Evolutionary conservation across 306 rosid species (phyloP).

Genomic region (Fragaria iinumae): DNA sequence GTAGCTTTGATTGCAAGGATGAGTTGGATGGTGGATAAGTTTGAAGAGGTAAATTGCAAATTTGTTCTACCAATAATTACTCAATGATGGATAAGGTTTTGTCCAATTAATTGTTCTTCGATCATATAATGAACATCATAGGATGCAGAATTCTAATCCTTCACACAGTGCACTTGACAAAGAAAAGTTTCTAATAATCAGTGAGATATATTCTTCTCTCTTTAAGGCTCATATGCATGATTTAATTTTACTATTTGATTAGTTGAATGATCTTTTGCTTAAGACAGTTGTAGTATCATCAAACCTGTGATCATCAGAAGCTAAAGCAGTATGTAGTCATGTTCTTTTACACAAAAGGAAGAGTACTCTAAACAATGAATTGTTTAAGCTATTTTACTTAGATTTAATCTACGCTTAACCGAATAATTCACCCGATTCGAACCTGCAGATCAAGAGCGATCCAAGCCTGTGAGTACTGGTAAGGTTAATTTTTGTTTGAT

Average conservation of each 20-base stretch:
- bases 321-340: slow-evolving; percentile 23
- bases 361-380: slow-evolving; percentile 30
- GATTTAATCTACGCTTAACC: slow-evolving; percentile 61
- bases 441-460: slow-evolving; percentile 46
- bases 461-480: slow-evolving; percentile 44
- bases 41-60: background rate
- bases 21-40: background rate
- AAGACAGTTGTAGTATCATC: slow-evolving; percentile 40
- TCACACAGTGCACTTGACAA: background rate
- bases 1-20: background rate
- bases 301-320: slow-evolving; percentile 46
- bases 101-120: background rate
- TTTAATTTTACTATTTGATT: slow-evolving; percentile 19
- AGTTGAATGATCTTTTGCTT: slow-evolving; percentile 32
- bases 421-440: slow-evolving; percentile 57
- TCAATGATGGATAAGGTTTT: background rate
- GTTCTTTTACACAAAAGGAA: slow-evolving; percentile 35
- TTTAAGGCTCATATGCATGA: slow-evolving; percentile 15
- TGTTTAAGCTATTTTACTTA: slow-evolving; percentile 29
- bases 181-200: background rate
- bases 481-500: slow-evolving; percentile 32
- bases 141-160: background rate
- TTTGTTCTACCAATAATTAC: background rate
- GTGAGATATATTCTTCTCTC: background rate
- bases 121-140: background rate